These are phyloP conservation scores for Sporobolomyces phaffii DNA, from an alignment of 768 basidiomycete species.

Conservation along the genomic window DNA sequence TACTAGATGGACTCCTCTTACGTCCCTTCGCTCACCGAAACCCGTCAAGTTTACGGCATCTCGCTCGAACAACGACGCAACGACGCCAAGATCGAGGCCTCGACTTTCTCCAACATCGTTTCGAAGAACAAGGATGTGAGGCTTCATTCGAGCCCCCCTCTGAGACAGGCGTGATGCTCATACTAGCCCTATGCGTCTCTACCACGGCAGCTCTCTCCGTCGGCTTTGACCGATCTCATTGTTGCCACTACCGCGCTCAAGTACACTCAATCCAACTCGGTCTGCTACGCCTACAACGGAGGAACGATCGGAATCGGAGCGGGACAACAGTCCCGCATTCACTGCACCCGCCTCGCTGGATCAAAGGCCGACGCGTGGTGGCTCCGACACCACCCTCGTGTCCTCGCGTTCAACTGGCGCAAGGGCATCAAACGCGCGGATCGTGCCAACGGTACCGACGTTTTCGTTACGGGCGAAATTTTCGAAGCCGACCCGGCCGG, in stretches of 20 bases:
- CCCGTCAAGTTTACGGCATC: conserved; percentile 90
- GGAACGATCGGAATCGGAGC: conserved; percentile 93
- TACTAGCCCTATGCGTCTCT: no score
- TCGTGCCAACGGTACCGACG: conserved; percentile 95
- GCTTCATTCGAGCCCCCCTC: neutral
- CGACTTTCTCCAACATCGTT: conserved; percentile 80
- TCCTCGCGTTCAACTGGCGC: conserved; percentile 88
- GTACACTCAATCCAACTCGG: conserved; percentile 99
- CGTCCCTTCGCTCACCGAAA: conserved; percentile 72
- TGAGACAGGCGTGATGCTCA: no score
- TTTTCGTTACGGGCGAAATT: conserved; percentile 81
- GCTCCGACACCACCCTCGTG: conserved; percentile 92
- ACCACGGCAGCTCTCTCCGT: conserved; percentile 72
- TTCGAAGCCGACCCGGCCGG: conserved; percentile 46
- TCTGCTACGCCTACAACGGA: conserved; percentile 87
- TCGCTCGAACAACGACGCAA: conserved; percentile 84
- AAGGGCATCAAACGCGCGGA: conserved; percentile 96
- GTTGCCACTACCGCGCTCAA: conserved; percentile 95
- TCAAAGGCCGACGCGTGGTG: conserved; percentile 99
- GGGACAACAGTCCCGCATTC: conserved; percentile 96
- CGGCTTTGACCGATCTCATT: conserved; percentile 81
- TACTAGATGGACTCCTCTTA: conserved; percentile 83
- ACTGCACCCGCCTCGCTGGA: conserved; percentile 96
- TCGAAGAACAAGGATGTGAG: conserved; percentile 76
- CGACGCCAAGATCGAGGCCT: conserved; percentile 73